phyloP scores from a whole-genome alignment of 148 eudicot species.

The Camellia japonica region DNA sequence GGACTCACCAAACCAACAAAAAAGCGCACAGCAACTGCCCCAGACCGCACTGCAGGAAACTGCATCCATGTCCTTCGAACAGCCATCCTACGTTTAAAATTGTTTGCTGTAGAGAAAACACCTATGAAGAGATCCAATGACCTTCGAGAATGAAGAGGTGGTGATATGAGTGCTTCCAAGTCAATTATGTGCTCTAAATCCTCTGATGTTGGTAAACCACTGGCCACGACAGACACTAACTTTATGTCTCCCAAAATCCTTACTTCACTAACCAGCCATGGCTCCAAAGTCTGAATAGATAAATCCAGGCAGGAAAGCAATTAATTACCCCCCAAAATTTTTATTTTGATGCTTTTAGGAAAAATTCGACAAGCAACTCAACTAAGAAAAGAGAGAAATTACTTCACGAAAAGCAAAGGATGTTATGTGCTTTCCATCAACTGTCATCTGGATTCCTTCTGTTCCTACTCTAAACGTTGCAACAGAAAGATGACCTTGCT shows the following conservation, averaged over 20 bases:
- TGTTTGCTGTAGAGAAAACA: constrained; percentile 92
- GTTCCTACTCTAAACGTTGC: constrained; percentile 89
- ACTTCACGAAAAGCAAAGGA: constrained; percentile 94
- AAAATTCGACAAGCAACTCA: background rate
- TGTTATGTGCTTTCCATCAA: constrained; percentile 90
- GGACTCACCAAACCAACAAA: constrained; percentile 88
- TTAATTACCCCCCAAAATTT: too few species aligned
- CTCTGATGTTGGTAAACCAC: constrained; percentile 92
- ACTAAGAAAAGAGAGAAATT: constrained; percentile 14
- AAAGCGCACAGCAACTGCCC: constrained; percentile 84
- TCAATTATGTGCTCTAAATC: constrained; percentile 82
- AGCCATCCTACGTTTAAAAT: constrained; percentile 96
- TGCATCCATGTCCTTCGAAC: constrained; percentile 99
- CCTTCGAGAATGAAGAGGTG: constrained; percentile 46
- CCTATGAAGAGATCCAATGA: constrained; percentile 73
- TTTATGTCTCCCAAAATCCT: constrained; percentile 83
- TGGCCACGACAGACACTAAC: constrained; percentile 72
- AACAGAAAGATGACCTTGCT: constrained; percentile 83
- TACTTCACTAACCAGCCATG: constrained; percentile 91
- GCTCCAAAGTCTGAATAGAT: constrained; percentile 72
- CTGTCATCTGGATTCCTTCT: constrained; percentile 97
- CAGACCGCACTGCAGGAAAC: constrained; percentile 76
- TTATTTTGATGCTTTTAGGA: background rate
- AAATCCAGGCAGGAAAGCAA: background rate
- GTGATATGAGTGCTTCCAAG: constrained; percentile 75